These are phyloP conservation scores for Clausena lansium DNA, from an alignment of 345 rosid species.

Conservation along the genomic window DNA sequence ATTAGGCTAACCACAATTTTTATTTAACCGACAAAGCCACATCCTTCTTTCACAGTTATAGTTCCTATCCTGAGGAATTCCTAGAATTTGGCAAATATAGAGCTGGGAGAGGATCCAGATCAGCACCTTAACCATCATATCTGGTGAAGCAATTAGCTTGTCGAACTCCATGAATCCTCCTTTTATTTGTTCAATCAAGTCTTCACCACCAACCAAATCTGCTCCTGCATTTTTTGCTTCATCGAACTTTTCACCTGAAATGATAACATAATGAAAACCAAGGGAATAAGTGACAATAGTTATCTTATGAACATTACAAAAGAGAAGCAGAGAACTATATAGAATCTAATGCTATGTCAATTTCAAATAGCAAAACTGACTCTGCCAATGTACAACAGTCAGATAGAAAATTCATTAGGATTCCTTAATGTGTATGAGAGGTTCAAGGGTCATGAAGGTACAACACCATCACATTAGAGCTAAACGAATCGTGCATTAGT, in stretches of 20 bases:
- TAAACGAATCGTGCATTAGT: background rate
- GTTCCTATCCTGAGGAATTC: background rate
- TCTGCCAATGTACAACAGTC: background rate
- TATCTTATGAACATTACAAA: background rate
- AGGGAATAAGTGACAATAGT: conserved; percentile 2
- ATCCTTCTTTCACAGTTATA: background rate
- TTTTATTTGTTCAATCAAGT: conserved; percentile 86
- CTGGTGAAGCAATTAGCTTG: conserved; percentile 96
- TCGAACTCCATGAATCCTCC: conserved; percentile 97
- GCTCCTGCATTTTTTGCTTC: conserved; percentile 99
- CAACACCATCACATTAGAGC: background rate
- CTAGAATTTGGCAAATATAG: background rate
- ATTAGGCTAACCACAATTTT: background rate
- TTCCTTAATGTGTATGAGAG: background rate
- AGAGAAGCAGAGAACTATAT: background rate
- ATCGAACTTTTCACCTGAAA: conserved; percentile 90
- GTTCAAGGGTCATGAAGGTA: background rate
- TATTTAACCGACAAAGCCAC: background rate
- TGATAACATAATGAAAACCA: conserved; percentile 15
- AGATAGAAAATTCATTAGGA: background rate
- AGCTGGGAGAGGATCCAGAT: conserved; percentile 18
- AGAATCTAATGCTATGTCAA: background rate
- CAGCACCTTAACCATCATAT: conserved; percentile 98
- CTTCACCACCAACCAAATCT: conserved; percentile 96
- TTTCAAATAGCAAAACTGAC: background rate